Conservation (phyloP, 139 green algal genomes). For the Dunaliella primolecta region DNA sequence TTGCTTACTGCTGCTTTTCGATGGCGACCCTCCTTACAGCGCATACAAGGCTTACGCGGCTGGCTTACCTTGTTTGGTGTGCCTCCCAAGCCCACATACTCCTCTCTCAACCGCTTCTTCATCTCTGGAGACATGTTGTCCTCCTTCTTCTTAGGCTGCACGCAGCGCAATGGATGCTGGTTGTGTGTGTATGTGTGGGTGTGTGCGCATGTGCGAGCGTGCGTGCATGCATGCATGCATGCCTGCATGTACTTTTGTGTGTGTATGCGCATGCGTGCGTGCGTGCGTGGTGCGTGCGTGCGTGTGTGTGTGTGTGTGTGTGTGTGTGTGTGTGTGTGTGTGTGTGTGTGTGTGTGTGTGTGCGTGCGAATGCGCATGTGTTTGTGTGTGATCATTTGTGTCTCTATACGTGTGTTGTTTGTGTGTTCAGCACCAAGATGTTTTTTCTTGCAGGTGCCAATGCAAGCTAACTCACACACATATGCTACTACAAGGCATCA, state of each 20-base stretch:
- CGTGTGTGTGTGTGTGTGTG: neutral
- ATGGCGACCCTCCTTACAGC: too few species aligned
- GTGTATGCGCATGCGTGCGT: neutral
- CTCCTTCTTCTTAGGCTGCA: conserved; percentile 10
- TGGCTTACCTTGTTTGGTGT: conserved; percentile 53
- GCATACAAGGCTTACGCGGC: too few species aligned
- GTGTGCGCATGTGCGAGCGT: neutral
- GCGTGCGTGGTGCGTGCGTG: neutral
- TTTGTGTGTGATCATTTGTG: too few species aligned
- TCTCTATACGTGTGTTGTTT: too few species aligned
- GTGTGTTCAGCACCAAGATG: too few species aligned
- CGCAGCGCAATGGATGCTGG: neutral
- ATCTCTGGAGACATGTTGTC: conserved; percentile 59
- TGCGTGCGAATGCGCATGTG: too few species aligned
- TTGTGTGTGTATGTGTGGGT: neutral
- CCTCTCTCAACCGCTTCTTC: conserved; percentile 48
- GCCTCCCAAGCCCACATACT: conserved; percentile 61
- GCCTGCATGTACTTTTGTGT: too few species aligned
- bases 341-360: too few species aligned
- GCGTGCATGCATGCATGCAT: neutral
- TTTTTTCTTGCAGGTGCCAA: too few species aligned
- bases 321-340: neutral
- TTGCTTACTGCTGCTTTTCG: too few species aligned
- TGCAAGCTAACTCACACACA: too few species aligned
- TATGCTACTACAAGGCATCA: too few species aligned